Base-by-base conservation (phyloP, 1,284 basidiomycete genomes). In the Ustilago trichophora region DNA sequence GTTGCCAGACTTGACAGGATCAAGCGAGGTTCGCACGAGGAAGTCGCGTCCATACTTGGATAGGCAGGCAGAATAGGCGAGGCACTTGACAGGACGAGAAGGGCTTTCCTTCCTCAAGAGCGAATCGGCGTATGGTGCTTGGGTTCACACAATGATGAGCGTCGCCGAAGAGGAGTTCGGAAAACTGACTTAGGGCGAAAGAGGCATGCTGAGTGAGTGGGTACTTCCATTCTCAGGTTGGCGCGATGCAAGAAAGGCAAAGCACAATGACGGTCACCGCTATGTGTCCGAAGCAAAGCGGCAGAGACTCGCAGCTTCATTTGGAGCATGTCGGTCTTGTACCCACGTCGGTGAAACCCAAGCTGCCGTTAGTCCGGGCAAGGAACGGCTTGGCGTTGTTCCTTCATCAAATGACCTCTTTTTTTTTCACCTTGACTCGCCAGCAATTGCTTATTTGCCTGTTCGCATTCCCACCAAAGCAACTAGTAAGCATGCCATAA, bases 291-390 rank as follows among this genome's bases (percentile, higher is more conserved):
- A 29, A 33, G 11, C 27, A 7, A n/a, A 15, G 22, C 33, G 31
- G 21, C 9, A 27, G 16, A 27, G 21, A 31, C 31, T 32, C 29
- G 7, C 19, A 18, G 7, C 21, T 22, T 6, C 35, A 24, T 24
- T 10, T 12, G 25, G 25, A 25, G 9, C 24, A 15, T 21, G 16
- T 34, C 22, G 43, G 31, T 16, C 9, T 51, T 34, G 25, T 44
- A 33, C 54, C 46, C 54, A 57, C 34, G 42, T 57, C 54, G 54
- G 47, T 7, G 33, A 57, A 33, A 34, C 24, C 33, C 25, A 15
- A 47, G n/a, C 36, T 41, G 29, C 29, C 22, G 24, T 24, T 26
- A n/a, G 15, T 18, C 29, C 21, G 33, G 48, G 12, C 32, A 43
- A 11, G 43, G 19, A 15, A 22, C 15, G 29, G n/a, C 49, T 52